Evolutionary conservation across 1,284 basidiomycete species (phyloP).

Genomic region (Cryptococcus sp.): DNA sequence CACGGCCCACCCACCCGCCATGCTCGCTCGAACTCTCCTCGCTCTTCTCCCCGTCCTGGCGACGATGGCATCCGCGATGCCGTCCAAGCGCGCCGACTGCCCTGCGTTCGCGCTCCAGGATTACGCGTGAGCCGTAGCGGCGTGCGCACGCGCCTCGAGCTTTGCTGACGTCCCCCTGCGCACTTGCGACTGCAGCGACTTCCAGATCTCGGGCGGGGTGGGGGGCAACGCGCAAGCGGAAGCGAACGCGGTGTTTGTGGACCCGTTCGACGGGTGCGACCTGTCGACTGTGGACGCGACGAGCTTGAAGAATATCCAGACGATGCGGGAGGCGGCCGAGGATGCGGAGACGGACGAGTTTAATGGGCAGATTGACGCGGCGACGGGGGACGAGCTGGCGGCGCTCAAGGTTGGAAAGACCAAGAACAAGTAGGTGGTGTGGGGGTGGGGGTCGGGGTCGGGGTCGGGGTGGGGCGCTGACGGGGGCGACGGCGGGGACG

Average conservation of each 20-base stretch:
- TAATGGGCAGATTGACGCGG: constrained; percentile 53
- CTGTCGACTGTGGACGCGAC: constrained; percentile 37
- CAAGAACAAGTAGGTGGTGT: constrained; percentile 52
- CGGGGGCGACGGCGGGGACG: not conserved
- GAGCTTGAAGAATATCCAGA: constrained; percentile 47
- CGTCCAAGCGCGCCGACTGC: constrained; percentile 1
- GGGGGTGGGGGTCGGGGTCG: too few relatives aligned
- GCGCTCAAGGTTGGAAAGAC: constrained; percentile 55
- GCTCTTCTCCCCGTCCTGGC: constrained; percentile 2
- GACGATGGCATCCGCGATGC: not conserved
- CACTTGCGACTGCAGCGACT: constrained; percentile 21
- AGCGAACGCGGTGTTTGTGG: constrained; percentile 50
- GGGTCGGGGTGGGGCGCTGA: not conserved
- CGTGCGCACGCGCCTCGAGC: too few relatives aligned
- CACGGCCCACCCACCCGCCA: not conserved
- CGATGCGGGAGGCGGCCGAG: constrained; percentile 55
- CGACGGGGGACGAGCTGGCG: constrained; percentile 49
- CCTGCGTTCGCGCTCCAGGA: constrained; percentile 12
- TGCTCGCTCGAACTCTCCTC: constrained; percentile 1
- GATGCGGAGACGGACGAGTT: constrained; percentile 53
- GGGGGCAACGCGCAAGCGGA: constrained; percentile 52
- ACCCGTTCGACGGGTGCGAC: constrained; percentile 51
- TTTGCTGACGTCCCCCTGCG: too few relatives aligned
- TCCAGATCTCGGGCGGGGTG: constrained; percentile 55
- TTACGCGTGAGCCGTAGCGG: constrained; percentile 16